Base-by-base conservation (phyloP, 306 rosid genomes). In the Rubus idaeus region DNA sequence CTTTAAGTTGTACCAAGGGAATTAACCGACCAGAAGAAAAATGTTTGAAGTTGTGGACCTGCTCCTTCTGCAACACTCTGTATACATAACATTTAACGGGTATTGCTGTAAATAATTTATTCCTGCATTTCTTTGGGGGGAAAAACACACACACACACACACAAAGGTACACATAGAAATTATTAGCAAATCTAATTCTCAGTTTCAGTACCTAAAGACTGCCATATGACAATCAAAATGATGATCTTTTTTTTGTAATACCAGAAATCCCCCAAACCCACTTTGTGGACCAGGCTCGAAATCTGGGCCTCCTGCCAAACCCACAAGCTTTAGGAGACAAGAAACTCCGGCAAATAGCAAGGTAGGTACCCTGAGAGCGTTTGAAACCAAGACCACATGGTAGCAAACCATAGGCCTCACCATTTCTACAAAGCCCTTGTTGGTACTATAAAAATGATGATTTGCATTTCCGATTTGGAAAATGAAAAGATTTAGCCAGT, bases 11-110 rank as follows among this genome's bases (percentile, higher is more conserved):
- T 89, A 80, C 79, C 70, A 75, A 78, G 74, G 81, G 74, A 85
- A 71, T 65, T 75, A 44, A 92, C 96, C 80, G 78, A 95, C 99
- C 99, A 88, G 91, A 89, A 90, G 88, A 84, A 83, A 88, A 95
- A 90, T 72, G 97, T 81, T 75, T 87, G 94, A 20, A 87, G 83
- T 71, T 89, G 93, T 62, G 97, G 93, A 73, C 80, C 87, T 74
- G 84, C 87, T 82, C 88, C 91, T 75, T 93, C 96, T 52, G 92
- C 88, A 51, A 87, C 87, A 78, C 79, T 86, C 99, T 95, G 92
- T 85, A 76, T 62, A 73, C 37, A 81, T 58, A 83, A 69, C 44
- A 72, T 49, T 71, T 80, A 23, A 71, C 73, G 37, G 6, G 17
- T 41, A 46, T 53, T 55, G 81, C 68, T 44, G 47, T 11, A 53